These are phyloP conservation scores for Aspergillus fumigatiaffinis DNA, from an alignment of 2,329 filamentous ascomycete species.

Conservation along the genomic window DNA sequence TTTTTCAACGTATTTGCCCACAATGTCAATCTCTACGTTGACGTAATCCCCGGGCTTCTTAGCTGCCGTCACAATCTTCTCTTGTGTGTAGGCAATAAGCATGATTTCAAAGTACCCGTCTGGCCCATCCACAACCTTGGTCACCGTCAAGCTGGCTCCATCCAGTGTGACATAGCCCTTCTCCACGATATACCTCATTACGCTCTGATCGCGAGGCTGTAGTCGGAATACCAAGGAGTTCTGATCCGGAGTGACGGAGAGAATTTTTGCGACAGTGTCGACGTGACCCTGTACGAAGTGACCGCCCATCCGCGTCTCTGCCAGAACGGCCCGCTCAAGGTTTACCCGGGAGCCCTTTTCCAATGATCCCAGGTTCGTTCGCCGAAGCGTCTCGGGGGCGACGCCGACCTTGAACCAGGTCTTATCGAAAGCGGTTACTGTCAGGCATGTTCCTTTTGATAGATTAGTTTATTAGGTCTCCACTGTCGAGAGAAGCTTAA, in stretches of 20 bases:
- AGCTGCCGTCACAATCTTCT: constrained; percentile 75
- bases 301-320: constrained; percentile 91
- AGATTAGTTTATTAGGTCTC: background rate
- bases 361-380: constrained; percentile 87
- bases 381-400: constrained; percentile 89
- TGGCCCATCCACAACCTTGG: constrained; percentile 71
- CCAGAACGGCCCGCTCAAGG: constrained; percentile 87
- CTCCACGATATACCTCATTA: constrained; percentile 86
- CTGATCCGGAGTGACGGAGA: constrained; percentile 71
- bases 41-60: constrained; percentile 79
- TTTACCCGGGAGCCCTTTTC: constrained; percentile 68
- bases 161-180: constrained; percentile 96
- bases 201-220: constrained; percentile 61
- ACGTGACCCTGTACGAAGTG: constrained; percentile 99
- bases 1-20: constrained; percentile 66
- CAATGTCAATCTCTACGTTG: constrained; percentile 90
- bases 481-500: background rate
- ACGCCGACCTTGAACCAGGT: constrained; percentile 83
- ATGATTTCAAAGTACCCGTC: constrained; percentile 93
- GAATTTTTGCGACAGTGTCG: constrained; percentile 77
- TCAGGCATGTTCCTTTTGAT: constrained; percentile 70
- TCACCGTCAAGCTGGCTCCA: constrained; percentile 90
- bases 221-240: constrained; percentile 88
- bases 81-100: constrained; percentile 95
- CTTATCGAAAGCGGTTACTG: constrained; percentile 68